phyloP scores from a whole-genome alignment of 768 basidiomycete species.

The Boletus reticuloceps region DNA sequence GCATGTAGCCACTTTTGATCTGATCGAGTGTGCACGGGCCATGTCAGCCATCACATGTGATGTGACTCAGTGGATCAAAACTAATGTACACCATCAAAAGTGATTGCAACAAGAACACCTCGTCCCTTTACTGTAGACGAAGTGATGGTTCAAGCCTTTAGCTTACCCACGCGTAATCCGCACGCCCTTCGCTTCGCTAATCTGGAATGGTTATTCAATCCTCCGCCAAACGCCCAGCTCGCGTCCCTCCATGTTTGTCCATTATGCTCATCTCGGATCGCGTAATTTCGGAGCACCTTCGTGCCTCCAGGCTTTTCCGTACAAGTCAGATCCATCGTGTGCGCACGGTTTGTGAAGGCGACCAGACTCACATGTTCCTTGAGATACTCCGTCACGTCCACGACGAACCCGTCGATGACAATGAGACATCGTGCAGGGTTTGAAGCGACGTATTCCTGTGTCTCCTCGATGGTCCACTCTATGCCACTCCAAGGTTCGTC shows the following conservation, averaged over 20 bases:
- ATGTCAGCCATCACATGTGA: no score
- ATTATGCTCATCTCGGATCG: background rate
- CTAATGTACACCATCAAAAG: no score
- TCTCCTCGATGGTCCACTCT: constrained; percentile 6
- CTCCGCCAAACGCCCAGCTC: constrained; percentile 9
- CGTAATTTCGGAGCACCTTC: constrained; percentile 1
- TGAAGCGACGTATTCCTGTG: background rate
- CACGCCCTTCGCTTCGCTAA: background rate
- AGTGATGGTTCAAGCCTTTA: background rate
- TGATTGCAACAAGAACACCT: no score
- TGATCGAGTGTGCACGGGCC: no score
- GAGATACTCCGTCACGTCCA: constrained; percentile 5
- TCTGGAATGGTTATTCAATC: constrained; percentile 10
- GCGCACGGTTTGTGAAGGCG: background rate
- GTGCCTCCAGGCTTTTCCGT: constrained; percentile 4
- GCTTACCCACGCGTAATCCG: constrained; percentile 7
- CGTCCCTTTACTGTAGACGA: no score
- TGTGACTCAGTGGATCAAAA: no score
- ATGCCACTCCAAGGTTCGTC: constrained; percentile 1
- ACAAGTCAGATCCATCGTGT: background rate
- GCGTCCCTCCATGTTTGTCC: constrained; percentile 5
- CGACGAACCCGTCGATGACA: constrained; percentile 7
- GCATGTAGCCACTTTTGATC: no score
- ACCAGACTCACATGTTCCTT: constrained; percentile 7
- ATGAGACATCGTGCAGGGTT: background rate